Base-by-base conservation (phyloP, 169 alveolate genomes). In the Eimeria maxima region DNA sequence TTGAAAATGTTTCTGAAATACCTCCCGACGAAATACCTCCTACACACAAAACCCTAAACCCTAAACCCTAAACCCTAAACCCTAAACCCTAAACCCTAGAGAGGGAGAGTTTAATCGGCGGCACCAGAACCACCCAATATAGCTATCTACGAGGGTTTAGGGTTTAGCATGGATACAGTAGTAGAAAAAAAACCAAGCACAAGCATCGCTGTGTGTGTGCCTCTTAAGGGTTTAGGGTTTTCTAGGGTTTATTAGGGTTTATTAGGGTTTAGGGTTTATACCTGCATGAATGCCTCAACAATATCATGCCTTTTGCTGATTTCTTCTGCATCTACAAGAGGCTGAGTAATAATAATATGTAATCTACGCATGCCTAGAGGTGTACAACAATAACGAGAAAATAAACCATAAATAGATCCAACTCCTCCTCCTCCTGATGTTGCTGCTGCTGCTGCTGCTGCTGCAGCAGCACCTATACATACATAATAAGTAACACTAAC, bases 321-420 rank as follows among this genome's bases (percentile, higher is more conserved):
- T 95, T 98, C 99, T 78, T 97, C 87, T 38, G 71, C 97, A 97
- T 98, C 99, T 90, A 98, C 98, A 45, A 99, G 97, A 22, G 99
- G 99, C 94, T 99, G 99, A 60, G 99, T 98, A n/a, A 99, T 93
- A 99, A 99, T 99, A 95, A 98, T 97, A 95, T 98, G 97, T 78
- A 99, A 97, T 88, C 98, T 96, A 80, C 99, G 97, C 3, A 97
- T 96, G 16, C 99, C 99, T 55, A 99, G 97, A 80, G 98, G 78
- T 29, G 99, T 99, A 84, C 99, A 98, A 86, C 99, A 98, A 94
- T 73, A 38, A 3, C 95, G 67, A 47, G 84, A 45, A 53, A 89
- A 44, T 65, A 89, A 29, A 8, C 86, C 87, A 24, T 8, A 89
- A 14, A 89, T 73, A 7, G 86, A 65, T 38, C 55, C 8, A 27